phyloP scores from a whole-genome alignment of 768 basidiomycete genomes.

The Tricholoma terreum region DNA sequence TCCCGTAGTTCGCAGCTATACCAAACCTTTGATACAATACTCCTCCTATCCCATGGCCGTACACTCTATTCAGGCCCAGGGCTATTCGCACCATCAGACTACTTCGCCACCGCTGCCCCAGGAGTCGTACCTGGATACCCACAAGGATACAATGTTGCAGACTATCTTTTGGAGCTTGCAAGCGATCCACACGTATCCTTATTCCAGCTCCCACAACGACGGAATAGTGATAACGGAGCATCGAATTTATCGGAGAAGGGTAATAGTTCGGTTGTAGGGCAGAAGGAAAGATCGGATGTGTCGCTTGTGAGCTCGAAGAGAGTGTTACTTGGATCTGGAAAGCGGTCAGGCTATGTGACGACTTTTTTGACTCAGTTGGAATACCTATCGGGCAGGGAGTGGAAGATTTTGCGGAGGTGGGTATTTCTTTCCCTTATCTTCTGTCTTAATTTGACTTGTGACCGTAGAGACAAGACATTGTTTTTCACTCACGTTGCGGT shows the following conservation, averaged over 20 bases:
- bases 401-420: conserved; percentile 73
- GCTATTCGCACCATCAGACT: conserved; percentile 60
- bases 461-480: conserved; percentile 71
- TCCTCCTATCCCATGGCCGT: conserved; percentile 74
- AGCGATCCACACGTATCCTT: conserved; percentile 54
- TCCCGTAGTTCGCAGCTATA: conserved; percentile 69
- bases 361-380: conserved; percentile 90
- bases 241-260: conserved; percentile 11
- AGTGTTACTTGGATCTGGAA: conserved; percentile 2
- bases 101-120: conserved; percentile 52
- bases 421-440: conserved; percentile 5
- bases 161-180: conserved; percentile 88
- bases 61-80: conserved; percentile 81
- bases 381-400: conserved; percentile 78
- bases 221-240: neutral
- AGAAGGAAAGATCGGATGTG: neutral
- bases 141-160: conserved; percentile 87
- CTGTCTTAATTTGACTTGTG: neutral
- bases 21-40: conserved; percentile 78
- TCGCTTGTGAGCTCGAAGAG: neutral
- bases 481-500: conserved; percentile 77
- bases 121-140: conserved; percentile 50
- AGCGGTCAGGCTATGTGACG: conserved; percentile 49
- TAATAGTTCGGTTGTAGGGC: neutral
- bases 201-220: conserved; percentile 31